Evolutionary conservation across 2,329 filamentous ascomycete genomes (phyloP), one percentile per base, ranked within the genome.

Genomic region (Xylaria sp.): DNA sequence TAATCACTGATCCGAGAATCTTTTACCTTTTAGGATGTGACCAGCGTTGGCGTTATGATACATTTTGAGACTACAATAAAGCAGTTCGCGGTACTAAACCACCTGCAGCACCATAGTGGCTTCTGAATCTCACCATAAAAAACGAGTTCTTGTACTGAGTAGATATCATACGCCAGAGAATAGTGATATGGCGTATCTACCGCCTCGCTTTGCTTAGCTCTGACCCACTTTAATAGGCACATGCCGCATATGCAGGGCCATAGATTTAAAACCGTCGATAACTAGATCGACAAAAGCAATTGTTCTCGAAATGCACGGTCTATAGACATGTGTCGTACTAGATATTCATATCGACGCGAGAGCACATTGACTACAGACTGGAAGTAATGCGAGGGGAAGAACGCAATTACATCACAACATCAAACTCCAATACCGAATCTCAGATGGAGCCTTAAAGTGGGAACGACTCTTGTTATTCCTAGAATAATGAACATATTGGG

Each of bases 101-200:
- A 5, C 28, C 28, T 28, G 3, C 28, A 28, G 28, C 28, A 28
- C 28, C 28, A 28, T 51, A 28, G 25, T 34, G 46, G 10, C 20
- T 54, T 39, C 54, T 59, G 52, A 55, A 25, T 57, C 23, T 28
- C 20, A 37, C 12, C 9, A n/a, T 51, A n/a, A 15, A 55, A 37
- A 46, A 55, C 60, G 69, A 66, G 48, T 56, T 55, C 23, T 70
- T 54, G 59, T 50, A 66, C 56, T 37, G 34, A 8, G 34, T 37
- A 37, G 34, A 44, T 31, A 31, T 10, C 41, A 13, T 15, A 31
- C 15, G 23, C 23, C 0, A 58, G 39, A 46, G 25, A n/a, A 31
- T 7, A 3, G n/a, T n/a, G 8, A 54, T 57, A 23, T 15, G 20
- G 23, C 20, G 15, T 39, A 20, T 9, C 20, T 37, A 15, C 48